Base-by-base conservation (phyloP, 371 early-diverging fungal species). In the Mucor irregularis region DNA sequence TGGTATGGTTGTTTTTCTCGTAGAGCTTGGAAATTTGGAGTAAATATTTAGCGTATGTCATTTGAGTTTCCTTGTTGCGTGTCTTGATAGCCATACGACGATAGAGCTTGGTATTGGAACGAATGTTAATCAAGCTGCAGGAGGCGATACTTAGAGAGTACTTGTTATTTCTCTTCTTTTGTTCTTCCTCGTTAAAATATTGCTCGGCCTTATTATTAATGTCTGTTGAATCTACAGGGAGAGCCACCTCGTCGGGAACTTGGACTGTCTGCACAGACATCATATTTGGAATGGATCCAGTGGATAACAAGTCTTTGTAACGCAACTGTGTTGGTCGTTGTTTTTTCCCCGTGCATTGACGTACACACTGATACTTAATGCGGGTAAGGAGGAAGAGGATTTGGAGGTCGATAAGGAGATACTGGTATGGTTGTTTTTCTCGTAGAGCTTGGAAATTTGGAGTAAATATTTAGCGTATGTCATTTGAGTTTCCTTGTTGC, bases 11-110 rank as follows among this genome's bases (percentile, higher is more conserved):
- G 1, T 47, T 26, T 26, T 48, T 48, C 7, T 62, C 48, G 44
- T 68, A 68, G 9, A 68, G 29, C 11, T 49, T 53, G 1, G 66
- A 57, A 37, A 85, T 73, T 34, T 80, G 76, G 13, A 90, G 56
- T 49, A 90, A 66, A 57, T 87, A 90, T 69, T 86, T 85, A 8
- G 89, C 88, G 62, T 85, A 90, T 26, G 88, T 83, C 47, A 88
- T 46, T 66, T 90, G 90, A 29, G 80, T 82, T 10, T 81, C 65
- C 22, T 71, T 66, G 53, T 88, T 84, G 49, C 82, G 76, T n/a
- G 88, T 87, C 64, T 89, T 88, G 64, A 71, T 78, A 14, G 90
- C 90, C 53, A 89, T 85, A 19, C 90, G 86, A 13, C 90, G 84
- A 53, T 88, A 89, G 44, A 80, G 82, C 56, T 84, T 79, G 24